Percentiles rank a stretch among this genome's conserved stretches.
These are phyloP conservation scores for Rhodosporidiobolus sp. DNA, from an alignment of 768 basidiomycete genomes.

Conservation along the genomic window DNA sequence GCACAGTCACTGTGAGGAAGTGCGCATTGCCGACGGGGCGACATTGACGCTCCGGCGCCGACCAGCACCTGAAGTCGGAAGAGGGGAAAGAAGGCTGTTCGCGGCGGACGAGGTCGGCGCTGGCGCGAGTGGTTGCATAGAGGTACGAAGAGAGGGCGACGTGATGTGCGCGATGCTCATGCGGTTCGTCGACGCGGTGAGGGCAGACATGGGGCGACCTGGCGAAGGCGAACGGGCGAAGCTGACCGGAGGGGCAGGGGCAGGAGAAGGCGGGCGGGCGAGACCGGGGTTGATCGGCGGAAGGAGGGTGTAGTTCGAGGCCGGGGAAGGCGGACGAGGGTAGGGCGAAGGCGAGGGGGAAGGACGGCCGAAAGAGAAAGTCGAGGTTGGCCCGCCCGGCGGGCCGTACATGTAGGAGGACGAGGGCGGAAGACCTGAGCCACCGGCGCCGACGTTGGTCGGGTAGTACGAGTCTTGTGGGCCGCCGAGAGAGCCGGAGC, in stretches of 20 bases:
- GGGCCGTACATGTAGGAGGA: slow-evolving; percentile 3
- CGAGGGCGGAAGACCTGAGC: background rate
- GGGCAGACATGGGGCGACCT: background rate
- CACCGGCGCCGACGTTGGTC: background rate
- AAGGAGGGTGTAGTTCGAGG: too few relatives aligned
- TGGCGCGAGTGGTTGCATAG: background rate
- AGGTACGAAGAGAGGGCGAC: background rate
- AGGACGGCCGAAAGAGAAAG: background rate
- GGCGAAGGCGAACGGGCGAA: background rate
- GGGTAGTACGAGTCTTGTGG: background rate
- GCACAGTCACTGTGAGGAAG: too few relatives aligned
- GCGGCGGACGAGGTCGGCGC: background rate
- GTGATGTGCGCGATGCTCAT: slow-evolving; percentile 21
- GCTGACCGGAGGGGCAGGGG: background rate
- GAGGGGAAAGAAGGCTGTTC: background rate
- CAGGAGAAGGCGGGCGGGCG: background rate
- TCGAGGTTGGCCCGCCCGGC: background rate
- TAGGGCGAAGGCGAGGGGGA: background rate
- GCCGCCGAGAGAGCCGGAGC: slow-evolving; percentile 1
- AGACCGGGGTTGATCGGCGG: too few relatives aligned
- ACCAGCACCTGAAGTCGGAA: too few relatives aligned
- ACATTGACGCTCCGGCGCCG: background rate
- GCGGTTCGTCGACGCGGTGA: background rate
- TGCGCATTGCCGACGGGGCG: background rate
- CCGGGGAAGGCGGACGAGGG: background rate